These are phyloP conservation scores for Colletotrichum musae DNA, from an alignment of 2,329 filamentous ascomycete species.

Conservation along the genomic window DNA sequence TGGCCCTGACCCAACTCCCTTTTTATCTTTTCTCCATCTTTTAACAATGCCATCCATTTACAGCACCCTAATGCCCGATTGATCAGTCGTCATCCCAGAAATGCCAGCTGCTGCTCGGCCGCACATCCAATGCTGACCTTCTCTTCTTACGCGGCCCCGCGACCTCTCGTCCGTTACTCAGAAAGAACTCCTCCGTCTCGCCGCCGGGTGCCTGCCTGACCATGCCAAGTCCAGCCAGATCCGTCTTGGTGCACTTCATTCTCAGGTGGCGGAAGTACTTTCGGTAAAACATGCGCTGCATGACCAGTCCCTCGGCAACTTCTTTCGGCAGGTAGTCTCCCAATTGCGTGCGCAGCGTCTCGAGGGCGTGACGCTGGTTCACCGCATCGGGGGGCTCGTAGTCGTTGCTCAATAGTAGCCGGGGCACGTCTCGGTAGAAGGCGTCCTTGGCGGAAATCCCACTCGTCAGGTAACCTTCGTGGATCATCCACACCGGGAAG, in stretches of 20 bases:
- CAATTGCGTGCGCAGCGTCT: constrained; percentile 26
- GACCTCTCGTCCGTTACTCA: constrained; percentile 38
- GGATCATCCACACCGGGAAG: constrained; percentile 42
- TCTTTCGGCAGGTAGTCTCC: constrained; percentile 26
- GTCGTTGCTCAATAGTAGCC: constrained; percentile 34
- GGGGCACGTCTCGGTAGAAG: constrained; percentile 35
- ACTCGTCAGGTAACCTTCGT: constrained; percentile 38
- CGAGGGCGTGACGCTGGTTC: constrained; percentile 34
- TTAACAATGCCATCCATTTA: too few species aligned
- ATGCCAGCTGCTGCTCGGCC: constrained; percentile 37
- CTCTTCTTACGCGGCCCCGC: constrained; percentile 29
- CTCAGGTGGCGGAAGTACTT: constrained; percentile 39
- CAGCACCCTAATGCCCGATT: background rate
- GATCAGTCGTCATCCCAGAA: constrained; percentile 37
- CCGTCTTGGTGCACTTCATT: constrained; percentile 41
- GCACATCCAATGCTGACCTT: constrained; percentile 24
- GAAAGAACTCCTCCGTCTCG: constrained; percentile 38
- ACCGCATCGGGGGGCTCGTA: constrained; percentile 35
- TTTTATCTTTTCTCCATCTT: too few species aligned
- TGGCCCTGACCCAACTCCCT: too few species aligned
- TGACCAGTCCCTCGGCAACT: constrained; percentile 29
- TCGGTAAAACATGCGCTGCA: constrained; percentile 41
- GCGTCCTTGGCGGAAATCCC: constrained; percentile 34
- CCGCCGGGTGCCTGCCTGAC: constrained; percentile 31
- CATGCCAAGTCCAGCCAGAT: constrained; percentile 38